Base-by-base conservation (phyloP, 225 moss, liverwort and hornwort species). In the Bryum argenteum region DNA sequence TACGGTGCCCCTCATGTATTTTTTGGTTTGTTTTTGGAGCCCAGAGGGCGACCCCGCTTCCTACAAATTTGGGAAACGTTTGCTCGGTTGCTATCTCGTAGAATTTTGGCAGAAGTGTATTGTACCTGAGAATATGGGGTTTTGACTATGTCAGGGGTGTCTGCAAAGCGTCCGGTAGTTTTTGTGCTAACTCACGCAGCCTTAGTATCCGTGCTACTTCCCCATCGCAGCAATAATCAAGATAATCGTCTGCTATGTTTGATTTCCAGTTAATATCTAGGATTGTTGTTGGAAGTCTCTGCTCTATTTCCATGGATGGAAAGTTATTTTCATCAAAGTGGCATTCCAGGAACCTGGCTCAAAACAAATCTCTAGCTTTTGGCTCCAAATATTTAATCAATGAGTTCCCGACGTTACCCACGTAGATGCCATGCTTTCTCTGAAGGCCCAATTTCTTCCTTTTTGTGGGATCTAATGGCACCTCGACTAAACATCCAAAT, bases 181-280 rank as follows among this genome's bases (percentile, higher is more conserved):
- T n/a, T n/a, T n/a, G n/a, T n/a, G n/a, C n/a, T n/a, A n/a, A n/a
- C n/a, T n/a, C n/a, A n/a, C n/a, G n/a, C n/a, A n/a, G n/a, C n/a
- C n/a, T n/a, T n/a, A n/a, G n/a, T n/a, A n/a, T n/a, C n/a, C n/a
- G n/a, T n/a, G n/a, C n/a, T n/a, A n/a, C 40, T 42, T 42, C 40
- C 63, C 63, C 63, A 41, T 63, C 63, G 42, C 63, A 63, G 63
- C 55, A 21, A 55, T 55, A 55, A 55, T 55, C 20, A 6, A 21
- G 55, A 23, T 23, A 22, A 23, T 55, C 11, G 54, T 54, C 54
- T 19, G 10, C 20, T 54, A 20, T 54, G 18, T 19, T 19, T 54
- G 54, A 19, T 22, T 55, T 22, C 55, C 40, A 63, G n/a, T 63
- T 63, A 63, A 63, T 63, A 16, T 63, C 63, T 41, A 63, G 22